A percentile compares a stretch with the other conserved stretches of the same genome.
Evolutionary conservation across 208 protist genomes (phyloP).

Genomic region (Trypanosoma lewisi): DNA sequence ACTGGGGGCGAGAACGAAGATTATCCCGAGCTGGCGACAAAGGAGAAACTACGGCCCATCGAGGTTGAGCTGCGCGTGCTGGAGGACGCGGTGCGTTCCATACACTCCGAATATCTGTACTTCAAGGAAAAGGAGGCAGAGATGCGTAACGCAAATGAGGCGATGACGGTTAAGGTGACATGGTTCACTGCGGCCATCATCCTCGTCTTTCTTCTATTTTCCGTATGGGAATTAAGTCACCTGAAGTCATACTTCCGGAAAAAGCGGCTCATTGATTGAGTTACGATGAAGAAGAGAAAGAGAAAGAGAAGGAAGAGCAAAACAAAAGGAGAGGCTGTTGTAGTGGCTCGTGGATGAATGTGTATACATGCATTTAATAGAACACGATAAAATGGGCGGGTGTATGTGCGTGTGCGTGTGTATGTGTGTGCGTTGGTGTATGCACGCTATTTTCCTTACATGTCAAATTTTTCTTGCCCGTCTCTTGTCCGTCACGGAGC

Average conservation of each 20-base stretch:
- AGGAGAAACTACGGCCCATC: slow-evolving; percentile 89
- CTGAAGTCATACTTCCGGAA: slow-evolving; percentile 85
- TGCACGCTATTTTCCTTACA: no score
- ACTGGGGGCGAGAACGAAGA: slow-evolving; percentile 64
- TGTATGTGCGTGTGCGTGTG: no score
- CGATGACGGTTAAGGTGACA: slow-evolving; percentile 67
- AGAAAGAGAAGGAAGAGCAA: slow-evolving; percentile 8
- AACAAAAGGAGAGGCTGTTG: slow-evolving; percentile 3
- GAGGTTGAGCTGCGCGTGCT: slow-evolving; percentile 86
- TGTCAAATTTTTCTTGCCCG: no score
- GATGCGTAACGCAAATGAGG: slow-evolving; percentile 88
- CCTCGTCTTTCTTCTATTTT: slow-evolving; percentile 69
- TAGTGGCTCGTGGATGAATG: no score
- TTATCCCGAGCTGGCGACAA: slow-evolving; percentile 66
- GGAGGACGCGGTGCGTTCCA: slow-evolving; percentile 77
- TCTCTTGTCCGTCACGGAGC: no score
- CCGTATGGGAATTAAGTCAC: slow-evolving; percentile 66
- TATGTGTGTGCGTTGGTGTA: no score
- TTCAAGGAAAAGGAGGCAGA: slow-evolving; percentile 82
- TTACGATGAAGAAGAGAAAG: slow-evolving; percentile 3
- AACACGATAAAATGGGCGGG: no score
- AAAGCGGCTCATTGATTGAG: slow-evolving; percentile 90
- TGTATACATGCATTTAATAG: no score
- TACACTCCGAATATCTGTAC: slow-evolving; percentile 88
- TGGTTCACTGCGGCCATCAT: slow-evolving; percentile 63